Evolutionary conservation across 73 alveolate genomes (phyloP), one percentile per base, ranked within the genome.

Genomic region (Durusdinium trenchii): DNA sequence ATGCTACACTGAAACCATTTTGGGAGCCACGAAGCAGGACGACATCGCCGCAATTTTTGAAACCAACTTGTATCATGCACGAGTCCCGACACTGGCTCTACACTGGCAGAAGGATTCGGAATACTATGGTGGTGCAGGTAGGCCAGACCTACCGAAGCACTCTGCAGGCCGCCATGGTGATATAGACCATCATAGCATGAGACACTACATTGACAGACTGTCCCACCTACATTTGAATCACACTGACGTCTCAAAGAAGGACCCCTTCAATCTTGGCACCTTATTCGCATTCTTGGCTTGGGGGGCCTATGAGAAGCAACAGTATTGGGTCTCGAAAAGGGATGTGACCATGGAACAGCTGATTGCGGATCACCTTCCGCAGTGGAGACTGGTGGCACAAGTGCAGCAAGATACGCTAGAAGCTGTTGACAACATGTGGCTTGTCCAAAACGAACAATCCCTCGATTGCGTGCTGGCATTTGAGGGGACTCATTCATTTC

Each of bases 81-180:
- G 40, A 28, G 89, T 91, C 47, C 97, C 97, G 14, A 91, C 97
- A 12, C 87, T 91, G 30, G 97, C 83, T 35, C 60, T 91, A 52
- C 97, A 91, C n/a, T 67, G 87, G 97, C 14, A 91, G 57, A 91
- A 35, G 97, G 97, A 91, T 54, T 91, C 97, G 16, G 97, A 91
- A 52, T 91, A 67, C 57, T 91, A 45, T 61, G 89, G 89, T 0
- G 97, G 97, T 47, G 87, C 86, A 16, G 97, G 97, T 18, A 23
- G 97, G 30, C 97, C 97, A 32, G 97, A 91, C 30, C 75, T 91
- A 47, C 97, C 97, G 28, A 91, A 35, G 47, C 97, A 91, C 50
- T 36, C 36, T 32, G 38, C 42, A 7, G 97, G 97, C 30, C 54
- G 97, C 57, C 30, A 32, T 47, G 97, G 89, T 36, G 75, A 91